Evolutionary conservation across 2,329 filamentous ascomycete genomes (phyloP), one percentile per base, ranked within the genome.

Genomic region (Alternaria incomplexa): DNA sequence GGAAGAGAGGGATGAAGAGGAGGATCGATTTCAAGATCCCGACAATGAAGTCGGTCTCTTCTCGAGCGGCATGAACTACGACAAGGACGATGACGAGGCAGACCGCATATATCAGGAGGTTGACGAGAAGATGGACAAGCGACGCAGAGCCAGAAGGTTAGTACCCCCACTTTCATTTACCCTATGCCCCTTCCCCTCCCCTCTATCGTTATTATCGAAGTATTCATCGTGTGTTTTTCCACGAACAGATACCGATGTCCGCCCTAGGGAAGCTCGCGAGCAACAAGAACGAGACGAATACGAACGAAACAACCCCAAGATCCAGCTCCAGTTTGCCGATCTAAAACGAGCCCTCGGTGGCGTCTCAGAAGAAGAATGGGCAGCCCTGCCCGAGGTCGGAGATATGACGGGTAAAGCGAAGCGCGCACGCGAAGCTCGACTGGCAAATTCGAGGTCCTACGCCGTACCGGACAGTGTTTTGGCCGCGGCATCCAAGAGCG

Each of bases 11-110:
- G 88, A 91, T 17, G 89, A 91, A 36, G 90, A 91, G 32, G 90
- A 91, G 56, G 90, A 91, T 57, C 90, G 95, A 50, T 98, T 93
- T 75, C 93, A 97, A 77, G 96, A 99, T 77, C 96, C 96, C 1
- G 96, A 99, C 74, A 98, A 98, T 75, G 96, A 99, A 80, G 92
- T 96, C 51, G 96, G 96, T 5, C 85, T 99, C 22, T 99, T 99
- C 75, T 94, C 96, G 4, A 95, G 93, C 59, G 96, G 96, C 36
- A 92, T 96, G 73, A 79, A 78, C 62, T 99, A 97, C 83, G 96
- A 98, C 79, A 92, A 96, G 79, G 96, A 99, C 60, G 96, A 99
- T 76, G 96, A 99, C 75, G 96, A 99, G 81, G 96, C 96, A 46
- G 96, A 99, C 82, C 87, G 92, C 74, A 97, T 99, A 75, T 99